phyloP scores from a whole-genome alignment of 495 filamentous ascomycete species.

The Collariella sp. region DNA sequence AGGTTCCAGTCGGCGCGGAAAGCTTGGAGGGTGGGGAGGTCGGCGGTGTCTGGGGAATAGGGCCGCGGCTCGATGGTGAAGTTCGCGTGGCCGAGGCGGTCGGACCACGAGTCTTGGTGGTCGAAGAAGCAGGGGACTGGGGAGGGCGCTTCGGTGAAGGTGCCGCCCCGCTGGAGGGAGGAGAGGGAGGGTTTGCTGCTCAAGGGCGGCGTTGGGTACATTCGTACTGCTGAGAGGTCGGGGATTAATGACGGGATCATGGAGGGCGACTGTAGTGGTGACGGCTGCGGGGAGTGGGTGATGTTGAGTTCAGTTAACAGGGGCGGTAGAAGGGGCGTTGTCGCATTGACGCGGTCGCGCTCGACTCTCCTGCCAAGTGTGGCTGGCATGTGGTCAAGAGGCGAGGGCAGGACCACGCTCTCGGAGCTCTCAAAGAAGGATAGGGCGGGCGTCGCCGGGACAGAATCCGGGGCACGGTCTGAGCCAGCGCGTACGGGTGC shows the following conservation, averaged over 20 bases:
- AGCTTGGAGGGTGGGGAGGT: conserved; percentile 51
- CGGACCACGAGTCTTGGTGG: conserved; percentile 69
- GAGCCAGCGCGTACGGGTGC: conserved; percentile 43
- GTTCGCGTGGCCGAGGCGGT: conserved; percentile 80
- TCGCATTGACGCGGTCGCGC: conserved; percentile 54
- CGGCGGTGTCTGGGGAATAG: conserved; percentile 55
- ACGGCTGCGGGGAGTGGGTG: conserved; percentile 46
- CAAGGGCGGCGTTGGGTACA: conserved; percentile 63
- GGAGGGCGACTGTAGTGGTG: conserved; percentile 79
- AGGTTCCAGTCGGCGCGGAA: conserved; percentile 72
- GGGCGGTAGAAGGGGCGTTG: conserved; percentile 76
- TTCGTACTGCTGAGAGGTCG: conserved; percentile 21
- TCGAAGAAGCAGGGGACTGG: conserved; percentile 53
- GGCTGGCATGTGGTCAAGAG: conserved; percentile 53
- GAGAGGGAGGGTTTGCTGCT: conserved; percentile 71
- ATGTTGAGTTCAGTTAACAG: conserved; percentile 49
- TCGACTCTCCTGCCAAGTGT: conserved; percentile 44
- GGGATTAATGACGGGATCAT: conserved; percentile 25
- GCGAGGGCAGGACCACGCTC: conserved; percentile 30
- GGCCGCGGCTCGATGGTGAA: conserved; percentile 81
- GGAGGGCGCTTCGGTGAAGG: conserved; percentile 29
- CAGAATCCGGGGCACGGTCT: conserved; percentile 45
- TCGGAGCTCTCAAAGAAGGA: conserved; percentile 57
- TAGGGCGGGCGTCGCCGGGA: conserved; percentile 57
- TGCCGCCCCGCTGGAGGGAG: conserved; percentile 52